Conservation (phyloP, 768 basidiomycete genomes). For the Lactarius quietus region DNA sequence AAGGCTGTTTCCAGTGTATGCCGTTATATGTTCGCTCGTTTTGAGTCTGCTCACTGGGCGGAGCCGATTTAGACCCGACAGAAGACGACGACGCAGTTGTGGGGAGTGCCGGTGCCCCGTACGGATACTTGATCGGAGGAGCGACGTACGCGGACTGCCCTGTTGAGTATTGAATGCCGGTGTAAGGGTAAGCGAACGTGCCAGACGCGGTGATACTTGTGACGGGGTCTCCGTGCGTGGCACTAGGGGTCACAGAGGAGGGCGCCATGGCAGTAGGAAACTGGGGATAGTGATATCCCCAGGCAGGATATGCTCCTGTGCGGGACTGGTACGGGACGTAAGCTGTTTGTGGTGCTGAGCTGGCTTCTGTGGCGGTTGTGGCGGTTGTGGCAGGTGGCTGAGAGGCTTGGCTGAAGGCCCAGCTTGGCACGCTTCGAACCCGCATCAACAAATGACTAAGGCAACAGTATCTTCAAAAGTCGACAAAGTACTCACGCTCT, state of each 20-base stretch:
- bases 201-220: constrained; percentile 8
- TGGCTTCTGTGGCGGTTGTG: neutral
- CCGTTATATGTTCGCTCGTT: constrained; percentile 9
- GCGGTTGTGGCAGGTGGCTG: neutral
- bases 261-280: neutral
- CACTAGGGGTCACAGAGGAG: neutral
- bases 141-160: constrained; percentile 23
- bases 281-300: constrained; percentile 15
- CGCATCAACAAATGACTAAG: constrained; percentile 3
- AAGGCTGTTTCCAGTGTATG: constrained; percentile 22
- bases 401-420: constrained; percentile 4
- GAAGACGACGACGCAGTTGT: neutral
- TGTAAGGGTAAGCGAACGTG: constrained; percentile 17
- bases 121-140: constrained; percentile 18
- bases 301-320: constrained; percentile 9
- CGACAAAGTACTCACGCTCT: constrained; percentile 40
- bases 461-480: neutral
- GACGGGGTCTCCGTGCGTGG: constrained; percentile 9
- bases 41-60: neutral
- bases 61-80: neutral
- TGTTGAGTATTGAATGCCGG: constrained; percentile 7
- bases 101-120: constrained; percentile 15
- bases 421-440: constrained; percentile 1
- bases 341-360: constrained; percentile 1
- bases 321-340: constrained; percentile 8